Base-by-base conservation (phyloP, 1,284 basidiomycete genomes). In the Serendipita sp. region DNA sequence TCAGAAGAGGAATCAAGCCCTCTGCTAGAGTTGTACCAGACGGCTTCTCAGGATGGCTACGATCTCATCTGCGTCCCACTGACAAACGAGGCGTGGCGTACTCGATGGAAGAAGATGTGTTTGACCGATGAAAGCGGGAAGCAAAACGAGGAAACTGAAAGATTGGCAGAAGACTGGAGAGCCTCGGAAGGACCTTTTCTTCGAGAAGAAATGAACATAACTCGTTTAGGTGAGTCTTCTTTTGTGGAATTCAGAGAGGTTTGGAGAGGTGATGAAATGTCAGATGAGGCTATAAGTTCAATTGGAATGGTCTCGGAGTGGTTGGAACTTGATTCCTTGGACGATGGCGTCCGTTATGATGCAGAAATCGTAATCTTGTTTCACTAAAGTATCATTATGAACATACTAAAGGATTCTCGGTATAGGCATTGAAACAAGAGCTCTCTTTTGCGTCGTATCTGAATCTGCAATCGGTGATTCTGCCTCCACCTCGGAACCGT, bases 341-440 rank as follows among this genome's bases (percentile, higher is more conserved):
- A 97, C 73, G 91, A 94, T 70, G 94, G 94, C 77, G 88, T 99
- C 64, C 84, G 96, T 53, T 90, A 95, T 69, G 96, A 99, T 71
- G 88, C 93, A 61, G 96, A 97, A 75, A 87, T 96, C 64, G 92
- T 93, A 72, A 73, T 86, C 78, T 41, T 38, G 60, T 26, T 64
- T 62, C 60, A 55, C 49, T 5, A 10, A 32, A 47, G 35, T 38
- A 26, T 15, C 45, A 6, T 15, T 10, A 17, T 29, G 30, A 38
- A 53, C 43, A 29, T 61, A 13, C 30, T 61, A 2, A 10, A 12
- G 29, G 64, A 22, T 44, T 68, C 35, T 6, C 35, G 35, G 12
- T 12, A 38, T 6, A 94, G 92, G 95, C 95, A 3, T 79, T 99
- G 12, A 85, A 87, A 66, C 93, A 98, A 75, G 95, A 99, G 73